Percentiles rank a stretch among this genome's conserved stretches.
These are phyloP conservation scores for Micractinium sp. DNA, from an alignment of 139 green algal species.

Conservation along the genomic window DNA sequence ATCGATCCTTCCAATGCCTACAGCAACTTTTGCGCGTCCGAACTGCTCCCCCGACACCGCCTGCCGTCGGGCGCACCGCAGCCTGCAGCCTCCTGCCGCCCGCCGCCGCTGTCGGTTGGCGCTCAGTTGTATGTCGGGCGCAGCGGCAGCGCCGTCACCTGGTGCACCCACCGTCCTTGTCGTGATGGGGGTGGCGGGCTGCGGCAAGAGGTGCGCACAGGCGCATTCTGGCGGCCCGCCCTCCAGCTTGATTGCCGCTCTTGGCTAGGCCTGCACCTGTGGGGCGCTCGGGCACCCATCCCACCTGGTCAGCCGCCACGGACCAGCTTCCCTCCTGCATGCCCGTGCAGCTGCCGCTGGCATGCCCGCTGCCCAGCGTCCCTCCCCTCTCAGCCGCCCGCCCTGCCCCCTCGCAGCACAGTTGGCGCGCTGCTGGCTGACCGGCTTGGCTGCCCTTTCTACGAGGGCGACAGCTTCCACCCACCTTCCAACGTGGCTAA, in stretches of 20 bases:
- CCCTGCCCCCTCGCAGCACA: neutral
- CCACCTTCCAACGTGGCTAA: slow-evolving; percentile 14
- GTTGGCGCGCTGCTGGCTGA: slow-evolving; percentile 21
- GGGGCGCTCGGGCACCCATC: neutral
- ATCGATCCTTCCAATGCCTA: neutral
- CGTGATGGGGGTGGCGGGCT: slow-evolving; percentile 31
- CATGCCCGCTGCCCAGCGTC: neutral
- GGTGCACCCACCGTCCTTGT: neutral
- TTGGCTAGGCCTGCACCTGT: neutral
- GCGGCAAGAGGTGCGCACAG: slow-evolving; percentile 40
- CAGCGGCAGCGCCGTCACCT: neutral
- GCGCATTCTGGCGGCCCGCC: neutral
- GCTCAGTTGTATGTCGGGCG: neutral
- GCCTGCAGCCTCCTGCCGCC: neutral
- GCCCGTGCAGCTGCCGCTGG: neutral
- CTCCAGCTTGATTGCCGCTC: neutral
- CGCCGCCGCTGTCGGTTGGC: neutral
- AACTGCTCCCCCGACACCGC: neutral
- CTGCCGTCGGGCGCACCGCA: too few relatives aligned
- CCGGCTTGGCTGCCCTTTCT: slow-evolving; percentile 10
- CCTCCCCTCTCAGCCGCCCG: neutral
- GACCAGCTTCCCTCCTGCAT: too few relatives aligned
- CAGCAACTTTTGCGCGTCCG: neutral
- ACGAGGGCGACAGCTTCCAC: slow-evolving; percentile 42
- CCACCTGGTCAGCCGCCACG: too few relatives aligned